Conservation (phyloP, 768 basidiomycete species). For the Xerocomellus intermedius region DNA sequence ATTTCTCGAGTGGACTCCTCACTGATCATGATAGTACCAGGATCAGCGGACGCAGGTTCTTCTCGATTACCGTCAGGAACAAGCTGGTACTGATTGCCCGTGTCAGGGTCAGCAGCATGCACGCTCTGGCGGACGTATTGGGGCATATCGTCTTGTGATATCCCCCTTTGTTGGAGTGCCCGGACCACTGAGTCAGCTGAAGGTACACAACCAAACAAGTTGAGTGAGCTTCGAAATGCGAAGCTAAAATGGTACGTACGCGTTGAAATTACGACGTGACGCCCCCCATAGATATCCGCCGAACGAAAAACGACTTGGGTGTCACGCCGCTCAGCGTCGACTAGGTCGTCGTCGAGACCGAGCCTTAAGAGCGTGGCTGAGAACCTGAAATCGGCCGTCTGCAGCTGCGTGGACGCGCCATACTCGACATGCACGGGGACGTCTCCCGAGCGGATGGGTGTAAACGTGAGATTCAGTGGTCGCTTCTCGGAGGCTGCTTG, state of each 20-base stretch:
- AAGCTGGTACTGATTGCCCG: conserved; percentile 9
- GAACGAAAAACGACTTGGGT: neutral
- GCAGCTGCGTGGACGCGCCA: no score
- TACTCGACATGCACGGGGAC: neutral
- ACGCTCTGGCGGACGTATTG: conserved; percentile 4
- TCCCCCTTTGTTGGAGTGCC: neutral
- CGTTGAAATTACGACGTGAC: neutral
- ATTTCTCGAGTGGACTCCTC: neutral
- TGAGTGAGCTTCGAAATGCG: neutral
- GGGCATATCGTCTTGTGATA: conserved; percentile 6
- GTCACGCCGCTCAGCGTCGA: neutral
- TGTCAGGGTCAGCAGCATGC: neutral
- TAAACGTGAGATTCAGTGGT: conserved; percentile 5
- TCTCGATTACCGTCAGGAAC: neutral
- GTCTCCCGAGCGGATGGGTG: neutral
- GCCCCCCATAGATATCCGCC: neutral
- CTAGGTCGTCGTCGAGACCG: neutral
- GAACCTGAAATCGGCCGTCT: neutral
- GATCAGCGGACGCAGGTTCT: neutral
- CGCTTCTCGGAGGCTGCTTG: neutral
- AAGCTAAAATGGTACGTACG: neutral
- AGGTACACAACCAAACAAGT: neutral
- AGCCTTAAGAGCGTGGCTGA: conserved; percentile 1
- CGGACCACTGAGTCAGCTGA: neutral
- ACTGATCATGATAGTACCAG: conserved; percentile 3